phyloP scores from a whole-genome alignment of 257 asterid species.

The Solanum corneliomulleri region DNA sequence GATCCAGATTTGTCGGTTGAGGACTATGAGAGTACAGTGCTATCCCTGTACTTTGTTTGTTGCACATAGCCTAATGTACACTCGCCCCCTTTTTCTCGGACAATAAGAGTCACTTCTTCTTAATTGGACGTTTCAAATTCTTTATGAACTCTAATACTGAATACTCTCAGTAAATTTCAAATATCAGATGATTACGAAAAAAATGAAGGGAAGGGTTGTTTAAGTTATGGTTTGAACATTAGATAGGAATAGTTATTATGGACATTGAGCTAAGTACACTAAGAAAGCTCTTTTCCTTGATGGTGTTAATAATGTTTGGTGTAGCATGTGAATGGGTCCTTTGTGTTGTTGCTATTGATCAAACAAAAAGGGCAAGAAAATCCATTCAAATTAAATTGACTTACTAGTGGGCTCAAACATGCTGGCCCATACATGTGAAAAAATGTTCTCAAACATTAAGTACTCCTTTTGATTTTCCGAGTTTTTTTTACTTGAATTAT shows the following conservation, averaged over 20 bases:
- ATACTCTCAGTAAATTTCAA: neutral
- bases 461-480: too few relatives aligned
- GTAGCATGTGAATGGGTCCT: slow-evolving; percentile 24
- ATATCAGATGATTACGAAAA: neutral
- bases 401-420: slow-evolving; percentile 16
- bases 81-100: too few relatives aligned
- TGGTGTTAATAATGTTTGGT: neutral
- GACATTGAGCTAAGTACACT: neutral
- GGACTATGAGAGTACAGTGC: too few relatives aligned
- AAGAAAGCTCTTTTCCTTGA: neutral
- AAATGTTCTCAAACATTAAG: neutral
- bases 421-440: slow-evolving; percentile 10
- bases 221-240: neutral
- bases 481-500: neutral
- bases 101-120: neutral
- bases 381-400: neutral
- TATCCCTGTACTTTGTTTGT: too few relatives aligned
- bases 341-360: neutral
- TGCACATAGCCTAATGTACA: too few relatives aligned
- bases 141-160: neutral
- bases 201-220: neutral
- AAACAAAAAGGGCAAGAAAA: neutral
- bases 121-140: neutral
- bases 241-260: neutral
- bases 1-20: too few relatives aligned